Evolutionary conservation across 2,329 filamentous ascomycete genomes (phyloP), one percentile per base, ranked within the genome.

Genomic region (Fusarium avenaceum): DNA sequence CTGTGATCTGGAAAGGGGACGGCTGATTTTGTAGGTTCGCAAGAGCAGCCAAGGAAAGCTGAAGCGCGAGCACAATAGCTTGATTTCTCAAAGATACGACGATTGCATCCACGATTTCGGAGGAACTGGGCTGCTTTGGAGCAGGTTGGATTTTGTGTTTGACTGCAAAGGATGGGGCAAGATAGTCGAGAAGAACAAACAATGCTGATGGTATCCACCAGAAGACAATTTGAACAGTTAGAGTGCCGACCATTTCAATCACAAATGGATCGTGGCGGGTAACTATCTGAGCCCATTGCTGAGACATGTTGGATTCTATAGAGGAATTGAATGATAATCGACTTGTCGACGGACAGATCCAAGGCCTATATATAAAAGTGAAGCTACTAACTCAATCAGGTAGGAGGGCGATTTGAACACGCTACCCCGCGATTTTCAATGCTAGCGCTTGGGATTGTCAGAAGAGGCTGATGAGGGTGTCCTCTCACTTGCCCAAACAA

Each of bases 121-220:
- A 65, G 2, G 72, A 40, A 2, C 80, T 83, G 2, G 85, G 85
- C 67, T 86, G 84, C 49, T 82, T 83, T 2, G 81, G 80, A 0
- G 81, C 78, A 0, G 84, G 83, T 64, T 87, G 86, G 58, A 87
- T 82, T 71, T 87, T 87, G 77, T 87, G 85, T 6, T 77, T 78
- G 9, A 77, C 76, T 0, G 85, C 83, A 67, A 86, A 87, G 10
- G 70, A 45, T 0, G 86, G 85, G n/a, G 80, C 76, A 13, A 83
- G 13, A 11, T 61, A 40, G 65, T 85, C 82, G 15, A 87, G 78
- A 1, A 72, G 73, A 24, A 83, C 74, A 67, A 83, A 86, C 49
- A 80, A 28, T 11, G 73, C 67, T 7, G 78, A 82, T 1, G 81
- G 81, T 33, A 82, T 50, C 83, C 82, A 85, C 77, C 83, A 84